Evolutionary conservation across 2,329 filamentous ascomycete genomes (phyloP), one percentile per base, ranked within the genome.

Genomic region (Coniochaeta pulveracea): DNA sequence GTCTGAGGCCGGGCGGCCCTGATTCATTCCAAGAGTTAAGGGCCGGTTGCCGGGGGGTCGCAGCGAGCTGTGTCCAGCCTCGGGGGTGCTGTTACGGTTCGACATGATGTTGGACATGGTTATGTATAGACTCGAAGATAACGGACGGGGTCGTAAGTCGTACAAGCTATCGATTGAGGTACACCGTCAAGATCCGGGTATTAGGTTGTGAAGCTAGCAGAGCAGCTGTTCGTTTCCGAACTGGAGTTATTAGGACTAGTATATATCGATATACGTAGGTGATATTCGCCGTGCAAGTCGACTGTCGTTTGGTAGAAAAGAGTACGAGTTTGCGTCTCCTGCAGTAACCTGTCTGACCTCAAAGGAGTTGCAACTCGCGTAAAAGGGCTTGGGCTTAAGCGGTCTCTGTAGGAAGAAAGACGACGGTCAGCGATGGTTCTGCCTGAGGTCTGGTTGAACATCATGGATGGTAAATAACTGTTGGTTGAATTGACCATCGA

Each of bases 41-140:
- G 80, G 72, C 47, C 89, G 76, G 43, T 88, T 81, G 26, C 78
- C 72, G 31, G 86, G 84, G 30, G 88, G 85, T 40, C 89, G 82
- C 50, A 94, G 78, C 43, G 85, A 80, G 39, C 83, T 76, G 50
- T 78, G 85, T 47, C 79, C 81, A 34, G 82, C 85, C 65, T 96
- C 91, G 35, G 91, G 91, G 28, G 89, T 96, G 70, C 88, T 96
- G 63, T 96, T 96, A 50, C 91, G 82, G 63, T 96, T 96, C 46
- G 76, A 76, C 56, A 79, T 73, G 44, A 75, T 79, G 48, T 77
- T 76, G 58, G 81, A 75, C 72, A 77, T 76, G 41, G 68, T 71
- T 61, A 67, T 16, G n/a, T n/a, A n/a, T n/a, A n/a, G n/a, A n/a
- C n/a, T n/a, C n/a, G n/a, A n/a, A n/a, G n/a, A n/a, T n/a, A n/a